These are phyloP conservation scores for Penicillium roqueforti DNA, from an alignment of 495 filamentous ascomycete species.

Conservation along the genomic window DNA sequence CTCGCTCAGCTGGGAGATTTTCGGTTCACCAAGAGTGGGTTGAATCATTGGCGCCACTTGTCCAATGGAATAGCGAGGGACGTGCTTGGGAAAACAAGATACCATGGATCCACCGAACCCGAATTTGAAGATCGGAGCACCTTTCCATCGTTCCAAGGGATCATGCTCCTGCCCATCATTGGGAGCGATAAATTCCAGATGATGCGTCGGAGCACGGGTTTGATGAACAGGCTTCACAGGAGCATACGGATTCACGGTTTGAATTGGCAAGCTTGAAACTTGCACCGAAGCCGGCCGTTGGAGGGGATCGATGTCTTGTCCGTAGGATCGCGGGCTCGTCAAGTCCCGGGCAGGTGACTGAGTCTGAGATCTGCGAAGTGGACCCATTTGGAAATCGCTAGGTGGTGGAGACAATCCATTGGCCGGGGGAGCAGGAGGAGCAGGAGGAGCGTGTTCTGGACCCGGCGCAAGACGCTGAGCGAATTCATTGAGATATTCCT, in stretches of 20 bases:
- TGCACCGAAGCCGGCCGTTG: conserved; percentile 69
- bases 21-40: conserved; percentile 80
- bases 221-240: conserved; percentile 25
- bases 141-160: conserved; percentile 82
- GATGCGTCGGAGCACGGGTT: conserved; percentile 38
- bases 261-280: conserved; percentile 48
- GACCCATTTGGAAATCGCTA: conserved; percentile 33
- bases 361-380: conserved; percentile 75
- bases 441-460: conserved; percentile 32
- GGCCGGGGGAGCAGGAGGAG: too few species aligned
- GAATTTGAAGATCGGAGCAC: conserved; percentile 79
- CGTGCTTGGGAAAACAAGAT: conserved; percentile 82
- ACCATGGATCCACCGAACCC: conserved; percentile 80
- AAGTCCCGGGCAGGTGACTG: conserved; percentile 68
- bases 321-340: conserved; percentile 47
- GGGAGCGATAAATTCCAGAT: conserved; percentile 57
- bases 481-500: conserved; percentile 52
- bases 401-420: conserved; percentile 28
- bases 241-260: conserved; percentile 36
- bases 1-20: conserved; percentile 64
- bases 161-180: conserved; percentile 78
- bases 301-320: conserved; percentile 49
- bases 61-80: conserved; percentile 78
- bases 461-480: conserved; percentile 44
- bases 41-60: conserved; percentile 70